Evolutionary conservation across 768 basidiomycete species (phyloP).

Genomic region (Calocybe indica): DNA sequence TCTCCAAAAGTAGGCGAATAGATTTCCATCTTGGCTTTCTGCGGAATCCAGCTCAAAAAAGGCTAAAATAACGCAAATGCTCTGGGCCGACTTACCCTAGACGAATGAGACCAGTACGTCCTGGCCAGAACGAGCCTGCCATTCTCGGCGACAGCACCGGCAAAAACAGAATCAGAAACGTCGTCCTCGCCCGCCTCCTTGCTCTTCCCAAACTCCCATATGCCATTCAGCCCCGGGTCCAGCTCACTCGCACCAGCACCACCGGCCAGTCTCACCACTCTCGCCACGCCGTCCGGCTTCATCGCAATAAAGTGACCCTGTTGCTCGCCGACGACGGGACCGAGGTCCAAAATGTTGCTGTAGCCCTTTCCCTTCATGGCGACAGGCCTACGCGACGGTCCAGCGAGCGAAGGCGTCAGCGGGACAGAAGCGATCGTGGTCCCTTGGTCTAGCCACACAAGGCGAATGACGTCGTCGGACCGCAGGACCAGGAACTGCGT

Average conservation of each 20-base stretch:
- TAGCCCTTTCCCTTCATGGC: slow-evolving; percentile 40
- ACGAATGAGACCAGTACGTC: slow-evolving; percentile 52
- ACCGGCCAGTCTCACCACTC: slow-evolving; percentile 30
- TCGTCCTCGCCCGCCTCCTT: slow-evolving; percentile 2
- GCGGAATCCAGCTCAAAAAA: slow-evolving; percentile 3
- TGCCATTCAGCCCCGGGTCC: too few species aligned
- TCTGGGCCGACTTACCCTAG: slow-evolving; percentile 36
- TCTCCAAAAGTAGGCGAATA: slow-evolving; percentile 42
- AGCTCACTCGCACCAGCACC: not conserved
- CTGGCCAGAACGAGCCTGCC: slow-evolving; percentile 10
- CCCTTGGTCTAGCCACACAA: slow-evolving; percentile 51
- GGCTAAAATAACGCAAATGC: slow-evolving; percentile 3
- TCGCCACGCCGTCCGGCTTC: slow-evolving; percentile 46
- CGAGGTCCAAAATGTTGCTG: slow-evolving; percentile 53
- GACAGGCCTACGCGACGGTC: slow-evolving; percentile 26
- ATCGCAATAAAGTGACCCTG: slow-evolving; percentile 59
- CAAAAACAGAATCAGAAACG: slow-evolving; percentile 8
- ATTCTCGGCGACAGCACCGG: slow-evolving; percentile 3
- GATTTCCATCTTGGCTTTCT: slow-evolving; percentile 55
- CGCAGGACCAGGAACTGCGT: too few species aligned
- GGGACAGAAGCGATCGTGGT: slow-evolving; percentile 37
- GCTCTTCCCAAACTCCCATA: not conserved
- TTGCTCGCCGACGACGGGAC: slow-evolving; percentile 27
- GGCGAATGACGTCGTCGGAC: slow-evolving; percentile 20
- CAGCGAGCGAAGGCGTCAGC: slow-evolving; percentile 46